Base-by-base conservation (phyloP, 805 yeast species). In the Suhomyces prunicola region DNA sequence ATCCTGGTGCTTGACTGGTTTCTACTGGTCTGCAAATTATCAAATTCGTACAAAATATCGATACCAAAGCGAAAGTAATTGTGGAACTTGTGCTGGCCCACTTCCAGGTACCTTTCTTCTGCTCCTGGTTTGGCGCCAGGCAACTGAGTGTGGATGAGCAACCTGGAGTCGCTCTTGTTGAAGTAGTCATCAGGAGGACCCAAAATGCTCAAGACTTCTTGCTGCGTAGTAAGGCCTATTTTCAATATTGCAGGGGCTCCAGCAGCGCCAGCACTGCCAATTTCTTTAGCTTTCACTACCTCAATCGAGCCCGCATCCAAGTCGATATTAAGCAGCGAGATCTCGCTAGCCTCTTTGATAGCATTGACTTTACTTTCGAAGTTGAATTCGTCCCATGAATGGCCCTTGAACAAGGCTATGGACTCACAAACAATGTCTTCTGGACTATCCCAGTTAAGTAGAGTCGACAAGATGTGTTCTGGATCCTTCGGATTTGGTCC, bases 111-210 rank as follows among this genome's bases (percentile, higher is more conserved):
- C 7, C 36, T 33, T 33, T 33, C 17, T 8, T 22, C 22, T 8
- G 24, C 23, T 10, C 13, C 39, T n/a, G 9, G 22, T 4, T 48
- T 48, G 24, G 41, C 17, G 10, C 40, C 24, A 9, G 50, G 50
- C 53, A 53, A n/a, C 57, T 69, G 73, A 36, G 68, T 70, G 62
- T 73, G 82, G 35, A 74, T 80, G 54, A 66, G 62, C 13, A 74
- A 63, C 55, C 82, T 65, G 2, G 75, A 70, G 55, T 78, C 82
- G 48, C 72, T 71, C 55, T 78, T 79, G 54, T 71, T 66, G 54
- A 82, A 74, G 4, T 70, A 71, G 46, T 79, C 85, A 46, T 81
- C 81, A 0, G 88, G 87, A 1, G 85, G 83, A 0, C 88, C 88
- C 19, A 84, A 63, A 0, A 67, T 59, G 17, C 69, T 64, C 6